Conservation (phyloP, 163 green algal genomes). For the Scenedesmus sp. region DNA sequence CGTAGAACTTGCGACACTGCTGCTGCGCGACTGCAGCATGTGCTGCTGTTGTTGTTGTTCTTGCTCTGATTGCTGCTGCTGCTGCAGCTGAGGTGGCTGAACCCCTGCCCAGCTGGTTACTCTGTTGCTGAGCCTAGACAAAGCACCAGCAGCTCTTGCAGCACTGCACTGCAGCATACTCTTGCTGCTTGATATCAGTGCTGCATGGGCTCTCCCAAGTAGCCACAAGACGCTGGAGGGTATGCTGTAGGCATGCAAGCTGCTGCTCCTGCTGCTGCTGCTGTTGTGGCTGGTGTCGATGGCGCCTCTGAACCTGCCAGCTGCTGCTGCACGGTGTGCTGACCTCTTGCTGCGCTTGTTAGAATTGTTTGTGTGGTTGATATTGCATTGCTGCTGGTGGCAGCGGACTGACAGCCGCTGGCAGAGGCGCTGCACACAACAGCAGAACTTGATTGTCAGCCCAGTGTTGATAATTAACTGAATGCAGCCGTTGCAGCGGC, state of each 20-base stretch:
- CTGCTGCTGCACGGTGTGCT: background rate
- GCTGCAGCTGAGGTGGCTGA: background rate
- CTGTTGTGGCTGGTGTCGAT: background rate
- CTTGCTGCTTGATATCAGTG: background rate
- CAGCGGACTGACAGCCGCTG: background rate
- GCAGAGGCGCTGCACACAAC: background rate
- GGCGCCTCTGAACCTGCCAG: background rate
- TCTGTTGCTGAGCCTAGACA: background rate
- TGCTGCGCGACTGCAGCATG: background rate
- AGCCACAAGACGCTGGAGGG: background rate
- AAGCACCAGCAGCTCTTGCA: background rate
- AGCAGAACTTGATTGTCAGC: background rate
- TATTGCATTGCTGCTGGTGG: background rate
- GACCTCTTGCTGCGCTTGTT: background rate
- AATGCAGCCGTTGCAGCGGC: no score
- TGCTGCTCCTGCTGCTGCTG: background rate
- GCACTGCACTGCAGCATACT: background rate
- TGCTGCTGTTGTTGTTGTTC: background rate
- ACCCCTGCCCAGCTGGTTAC: background rate
- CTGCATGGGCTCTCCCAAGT: background rate
- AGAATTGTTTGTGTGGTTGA: background rate
- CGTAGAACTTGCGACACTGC: no score
- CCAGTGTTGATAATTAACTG: no score
- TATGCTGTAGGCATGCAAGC: background rate
- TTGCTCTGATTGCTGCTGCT: background rate